Percentiles rank a stretch among this genome's conserved stretches.
Evolutionary conservation across 345 rosid species (phyloP).

Genomic region (Hibiscus syriacus): DNA sequence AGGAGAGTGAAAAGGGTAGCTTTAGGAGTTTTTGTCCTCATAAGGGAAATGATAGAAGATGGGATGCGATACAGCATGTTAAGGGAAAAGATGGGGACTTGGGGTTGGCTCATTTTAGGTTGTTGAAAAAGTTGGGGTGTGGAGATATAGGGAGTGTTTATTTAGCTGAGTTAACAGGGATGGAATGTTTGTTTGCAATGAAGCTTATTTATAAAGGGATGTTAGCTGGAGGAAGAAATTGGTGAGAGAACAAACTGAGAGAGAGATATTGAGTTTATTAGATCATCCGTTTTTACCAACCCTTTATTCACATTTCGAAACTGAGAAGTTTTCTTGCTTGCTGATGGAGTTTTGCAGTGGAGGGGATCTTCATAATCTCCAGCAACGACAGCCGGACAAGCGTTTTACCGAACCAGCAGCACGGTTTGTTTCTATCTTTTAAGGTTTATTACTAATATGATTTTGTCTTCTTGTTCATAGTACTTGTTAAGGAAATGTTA

Average conservation of each 20-base stretch:
- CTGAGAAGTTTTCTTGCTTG: slow-evolving; percentile 59
- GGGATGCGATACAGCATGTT: slow-evolving; percentile 52
- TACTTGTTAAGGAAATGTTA: background rate
- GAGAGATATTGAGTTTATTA: slow-evolving; percentile 43
- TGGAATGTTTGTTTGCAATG: slow-evolving; percentile 54
- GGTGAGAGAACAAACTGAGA: slow-evolving; percentile 53
- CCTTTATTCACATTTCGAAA: slow-evolving; percentile 60
- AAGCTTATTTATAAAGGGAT: slow-evolving; percentile 61
- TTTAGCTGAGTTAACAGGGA: slow-evolving; percentile 51
- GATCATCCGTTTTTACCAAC: slow-evolving; percentile 73
- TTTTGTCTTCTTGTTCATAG: background rate
- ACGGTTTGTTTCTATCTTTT: slow-evolving; percentile 44
- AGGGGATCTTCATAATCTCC: slow-evolving; percentile 57
- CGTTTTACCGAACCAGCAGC: slow-evolving; percentile 50
- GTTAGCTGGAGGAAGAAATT: slow-evolving; percentile 51
- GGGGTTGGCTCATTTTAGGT: slow-evolving; percentile 49
- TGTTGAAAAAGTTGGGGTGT: slow-evolving; percentile 50
- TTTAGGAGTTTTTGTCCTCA: slow-evolving; percentile 47
- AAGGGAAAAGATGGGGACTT: slow-evolving; percentile 36
- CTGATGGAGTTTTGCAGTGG: slow-evolving; percentile 69
- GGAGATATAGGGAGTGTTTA: slow-evolving; percentile 66
- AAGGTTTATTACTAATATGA: background rate
- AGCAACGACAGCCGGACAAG: slow-evolving; percentile 53
- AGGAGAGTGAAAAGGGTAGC: slow-evolving; percentile 36
- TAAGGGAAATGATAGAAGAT: slow-evolving; percentile 49